Evolutionary conservation across 2,329 filamentous ascomycete species (phyloP).

Genomic region (Phoma sp.): DNA sequence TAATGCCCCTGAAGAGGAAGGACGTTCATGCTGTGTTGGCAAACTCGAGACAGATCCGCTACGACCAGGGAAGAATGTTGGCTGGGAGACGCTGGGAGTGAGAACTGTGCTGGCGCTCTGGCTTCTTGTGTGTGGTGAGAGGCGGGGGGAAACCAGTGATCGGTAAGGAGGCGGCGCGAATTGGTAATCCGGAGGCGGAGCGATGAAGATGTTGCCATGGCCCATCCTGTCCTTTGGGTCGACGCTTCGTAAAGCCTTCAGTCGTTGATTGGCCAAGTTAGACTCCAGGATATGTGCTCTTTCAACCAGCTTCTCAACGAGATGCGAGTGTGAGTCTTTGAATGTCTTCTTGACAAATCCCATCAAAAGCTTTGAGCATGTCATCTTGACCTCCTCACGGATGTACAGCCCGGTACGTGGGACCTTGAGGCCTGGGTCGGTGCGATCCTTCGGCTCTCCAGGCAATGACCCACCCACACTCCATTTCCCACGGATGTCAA

Average conservation of each 20-base stretch:
- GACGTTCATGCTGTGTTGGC: slow-evolving; percentile 10
- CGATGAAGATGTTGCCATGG: slow-evolving; percentile 43
- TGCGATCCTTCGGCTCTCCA: slow-evolving; percentile 69
- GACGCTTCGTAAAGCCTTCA: slow-evolving; percentile 38
- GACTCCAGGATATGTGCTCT: slow-evolving; percentile 45
- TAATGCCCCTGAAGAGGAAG: slow-evolving; percentile 4
- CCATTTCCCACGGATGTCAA: slow-evolving; percentile 82
- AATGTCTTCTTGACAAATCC: slow-evolving; percentile 83
- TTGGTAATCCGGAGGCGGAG: slow-evolving; percentile 43
- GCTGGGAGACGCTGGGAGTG: slow-evolving; percentile 26
- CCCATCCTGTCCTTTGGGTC: slow-evolving; percentile 41
- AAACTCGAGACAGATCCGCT: slow-evolving; percentile 17
- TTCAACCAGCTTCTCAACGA: slow-evolving; percentile 64
- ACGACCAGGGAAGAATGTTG: slow-evolving; percentile 21
- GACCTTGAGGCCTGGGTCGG: slow-evolving; percentile 69
- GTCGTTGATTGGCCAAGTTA: slow-evolving; percentile 41
- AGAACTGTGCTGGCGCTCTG: slow-evolving; percentile 27
- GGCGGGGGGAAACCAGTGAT: slow-evolving; percentile 18
- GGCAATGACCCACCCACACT: slow-evolving; percentile 73
- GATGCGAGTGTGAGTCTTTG: slow-evolving; percentile 72
- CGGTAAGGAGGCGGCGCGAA: slow-evolving; percentile 15
- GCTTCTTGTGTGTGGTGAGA: slow-evolving; percentile 25
- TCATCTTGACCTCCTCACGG: slow-evolving; percentile 84
- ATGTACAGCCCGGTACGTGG: slow-evolving; percentile 76
- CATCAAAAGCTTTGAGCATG: slow-evolving; percentile 77